These are phyloP conservation scores for Pleodorina starrii DNA, from an alignment of 139 green algal genomes.

Conservation along the genomic window DNA sequence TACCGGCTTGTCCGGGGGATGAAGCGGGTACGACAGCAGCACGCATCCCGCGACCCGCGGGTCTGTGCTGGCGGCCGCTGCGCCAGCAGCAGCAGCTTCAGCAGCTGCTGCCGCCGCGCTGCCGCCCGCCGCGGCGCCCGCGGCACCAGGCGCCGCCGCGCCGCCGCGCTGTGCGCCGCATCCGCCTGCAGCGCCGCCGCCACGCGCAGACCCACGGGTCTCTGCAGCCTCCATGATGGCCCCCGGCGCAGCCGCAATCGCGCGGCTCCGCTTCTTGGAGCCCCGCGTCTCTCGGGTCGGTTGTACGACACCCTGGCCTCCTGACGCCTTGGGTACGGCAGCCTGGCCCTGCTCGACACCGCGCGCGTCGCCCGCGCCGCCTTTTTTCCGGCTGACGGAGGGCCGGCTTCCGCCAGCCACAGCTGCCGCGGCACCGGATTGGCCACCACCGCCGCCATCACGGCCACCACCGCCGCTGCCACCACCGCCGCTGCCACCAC, in stretches of 20 bases:
- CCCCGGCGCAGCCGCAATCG: background rate
- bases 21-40: conserved; percentile 72
- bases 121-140: background rate
- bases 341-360: too few species aligned
- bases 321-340: too few species aligned
- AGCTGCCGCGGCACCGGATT: too few species aligned
- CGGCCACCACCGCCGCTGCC: too few species aligned
- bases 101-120: background rate
- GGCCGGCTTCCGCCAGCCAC: too few species aligned
- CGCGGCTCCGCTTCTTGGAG: background rate
- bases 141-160: too few species aligned
- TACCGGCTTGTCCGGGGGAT: conserved; percentile 65
- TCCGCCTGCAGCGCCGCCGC: background rate
- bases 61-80: background rate
- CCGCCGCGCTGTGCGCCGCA: background rate
- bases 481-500: too few species aligned
- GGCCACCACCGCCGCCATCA: too few species aligned
- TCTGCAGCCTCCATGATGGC: background rate
- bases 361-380: too few species aligned
- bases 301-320: background rate
- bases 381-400: too few species aligned
- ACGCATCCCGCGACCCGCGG: conserved; percentile 41
- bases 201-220: background rate
- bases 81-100: background rate
- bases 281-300: background rate